Evolutionary conservation across 257 asterid species (phyloP), one percentile per base, ranked within the genome.

Genomic region (Scutellaria baicalensis): DNA sequence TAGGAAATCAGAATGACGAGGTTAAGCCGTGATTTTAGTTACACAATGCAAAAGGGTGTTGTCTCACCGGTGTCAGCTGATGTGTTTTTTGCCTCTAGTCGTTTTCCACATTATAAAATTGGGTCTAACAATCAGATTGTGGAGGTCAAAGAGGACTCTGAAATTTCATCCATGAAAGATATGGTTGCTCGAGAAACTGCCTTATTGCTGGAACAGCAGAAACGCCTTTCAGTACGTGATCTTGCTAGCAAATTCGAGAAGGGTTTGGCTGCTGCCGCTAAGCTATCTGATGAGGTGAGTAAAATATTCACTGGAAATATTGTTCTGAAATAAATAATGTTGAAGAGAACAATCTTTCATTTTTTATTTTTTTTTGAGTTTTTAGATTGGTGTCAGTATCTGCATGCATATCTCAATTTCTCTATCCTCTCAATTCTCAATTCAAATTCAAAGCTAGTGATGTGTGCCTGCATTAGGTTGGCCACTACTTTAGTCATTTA

Each of bases 191-290:
- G 85, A 77, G 97, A 85, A 78, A 88, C 94, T 69, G 86, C 91
- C 16, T 80, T 80, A 69, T 79, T 91, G 81, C 75, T 89, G 70
- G 93, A 92, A 76, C 97, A 92, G 90, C 92, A 89, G 75, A 86
- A 84, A 52, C 85, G 96, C 16, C 95, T 92, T 40, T 92, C 96
- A 1, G 97, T 92, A 48, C 95, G 97, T 3, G 97, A 89, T 79
- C 90, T 91, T 43, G 93, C 97, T 13, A 91, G 82, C 77, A 91
- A 91, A 79, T 91, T 91, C 44, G 97, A 91, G 82, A 91, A 84
- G 86, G 96, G 95, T 62, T 77, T 91, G 72, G 96, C 96, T 74
- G 93, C 90, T 43, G 97, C 97, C 42, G 88, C 93, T 44, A 92
- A 89, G 85, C 81, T 91, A 73, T 89, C 96, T 42, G 95, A 92